Conservation (phyloP, 768 basidiomycete genomes). For the Inosperma sp. region DNA sequence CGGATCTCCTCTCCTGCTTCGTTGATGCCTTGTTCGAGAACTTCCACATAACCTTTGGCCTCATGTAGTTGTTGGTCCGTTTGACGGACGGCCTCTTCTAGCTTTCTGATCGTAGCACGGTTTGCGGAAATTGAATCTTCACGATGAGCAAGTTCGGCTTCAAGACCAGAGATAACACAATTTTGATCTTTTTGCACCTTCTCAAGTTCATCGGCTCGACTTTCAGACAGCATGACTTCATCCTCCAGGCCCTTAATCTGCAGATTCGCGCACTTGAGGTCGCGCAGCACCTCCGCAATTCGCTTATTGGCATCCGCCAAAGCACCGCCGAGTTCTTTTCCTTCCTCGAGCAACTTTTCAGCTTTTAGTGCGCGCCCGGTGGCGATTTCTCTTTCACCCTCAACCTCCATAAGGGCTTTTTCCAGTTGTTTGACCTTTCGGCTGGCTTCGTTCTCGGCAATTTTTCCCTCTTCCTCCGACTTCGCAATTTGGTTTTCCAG, state of each 20-base stretch:
- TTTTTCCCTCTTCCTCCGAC: constrained; percentile 45
- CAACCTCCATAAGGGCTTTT: constrained; percentile 39
- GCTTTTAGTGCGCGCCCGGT: constrained; percentile 60
- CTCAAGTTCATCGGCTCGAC: constrained; percentile 51
- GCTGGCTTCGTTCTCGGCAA: constrained; percentile 34
- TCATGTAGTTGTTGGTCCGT: constrained; percentile 44
- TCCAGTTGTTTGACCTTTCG: constrained; percentile 43
- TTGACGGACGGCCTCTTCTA: constrained; percentile 35
- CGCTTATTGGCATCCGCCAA: constrained; percentile 62
- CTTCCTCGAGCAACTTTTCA: constrained; percentile 57
- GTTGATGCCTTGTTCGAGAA: constrained; percentile 59
- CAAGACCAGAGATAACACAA: constrained; percentile 39
- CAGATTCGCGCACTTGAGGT: constrained; percentile 54
- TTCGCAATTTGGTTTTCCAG: constrained; percentile 52
- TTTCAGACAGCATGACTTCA: constrained; percentile 49
- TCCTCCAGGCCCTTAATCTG: constrained; percentile 61
- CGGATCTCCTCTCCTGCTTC: constrained; percentile 50
- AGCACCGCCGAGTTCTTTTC: constrained; percentile 64
- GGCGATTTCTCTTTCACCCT: constrained; percentile 52
- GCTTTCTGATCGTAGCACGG: constrained; percentile 22
- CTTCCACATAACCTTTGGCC: constrained; percentile 48
- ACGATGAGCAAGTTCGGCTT: constrained; percentile 37
- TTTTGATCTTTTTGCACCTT: constrained; percentile 53
- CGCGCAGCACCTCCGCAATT: constrained; percentile 48
- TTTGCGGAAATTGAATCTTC: constrained; percentile 37